Percentiles rank a stretch among this genome's conserved stretches.
Evolutionary conservation across 371 early-diverging fungal species (phyloP).

Genomic region (Apophysomyces elegans): DNA sequence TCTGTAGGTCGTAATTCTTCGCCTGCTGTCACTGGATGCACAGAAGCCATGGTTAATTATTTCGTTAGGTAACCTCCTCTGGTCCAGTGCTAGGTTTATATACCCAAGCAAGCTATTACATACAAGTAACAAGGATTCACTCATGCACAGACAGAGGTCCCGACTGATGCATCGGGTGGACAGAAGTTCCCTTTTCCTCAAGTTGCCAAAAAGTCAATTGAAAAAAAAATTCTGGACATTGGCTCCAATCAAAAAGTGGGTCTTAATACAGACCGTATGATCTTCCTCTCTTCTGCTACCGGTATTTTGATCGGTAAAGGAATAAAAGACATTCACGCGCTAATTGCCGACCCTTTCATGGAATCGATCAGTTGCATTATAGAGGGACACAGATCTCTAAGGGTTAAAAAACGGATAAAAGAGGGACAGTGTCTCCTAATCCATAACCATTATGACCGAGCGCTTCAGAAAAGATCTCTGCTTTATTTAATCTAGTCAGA

Average conservation of each 20-base stretch:
- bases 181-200: background rate
- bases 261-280: too few species aligned
- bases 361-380: too few species aligned
- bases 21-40: constrained; percentile 20
- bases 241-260: too few species aligned
- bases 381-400: too few species aligned
- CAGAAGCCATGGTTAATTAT: background rate
- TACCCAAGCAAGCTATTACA: too few species aligned
- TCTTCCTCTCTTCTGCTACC: background rate
- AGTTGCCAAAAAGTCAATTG: background rate
- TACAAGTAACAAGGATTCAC: background rate
- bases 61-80: too few species aligned
- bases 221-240: too few species aligned
- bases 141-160: background rate
- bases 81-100: too few species aligned
- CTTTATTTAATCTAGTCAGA: constrained; percentile 1
- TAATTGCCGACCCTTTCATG: too few species aligned
- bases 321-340: too few species aligned
- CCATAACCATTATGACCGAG: too few species aligned
- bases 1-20: constrained; percentile 38
- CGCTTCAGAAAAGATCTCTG: background rate
- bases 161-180: background rate
- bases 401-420: background rate
- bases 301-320: constrained; percentile 1
- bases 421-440: too few species aligned